A percentile compares a stretch with the other conserved stretches of the same genome.
Conservation (phyloP, 306 rosid species). For the Geum urbanum region DNA sequence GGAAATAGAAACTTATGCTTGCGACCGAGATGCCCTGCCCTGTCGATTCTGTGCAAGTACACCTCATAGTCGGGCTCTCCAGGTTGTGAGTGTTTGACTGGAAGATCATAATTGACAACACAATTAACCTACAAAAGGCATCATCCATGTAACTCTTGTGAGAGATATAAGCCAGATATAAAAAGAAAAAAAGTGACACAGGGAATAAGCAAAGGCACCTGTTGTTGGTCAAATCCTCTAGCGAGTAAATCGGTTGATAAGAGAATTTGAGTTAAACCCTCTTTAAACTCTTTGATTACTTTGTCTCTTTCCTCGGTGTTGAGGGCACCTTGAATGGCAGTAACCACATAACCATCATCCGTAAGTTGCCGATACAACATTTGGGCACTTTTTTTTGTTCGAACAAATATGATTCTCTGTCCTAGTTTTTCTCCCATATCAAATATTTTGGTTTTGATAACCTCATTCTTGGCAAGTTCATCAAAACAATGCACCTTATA, state of each 20-base stretch:
- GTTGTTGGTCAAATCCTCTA: conserved; percentile 68
- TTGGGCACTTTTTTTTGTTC: conserved; percentile 51
- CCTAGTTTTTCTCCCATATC: conserved; percentile 70
- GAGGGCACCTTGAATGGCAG: conserved; percentile 55
- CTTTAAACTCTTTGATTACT: conserved; percentile 62
- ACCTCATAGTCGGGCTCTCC: conserved; percentile 60
- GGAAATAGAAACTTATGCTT: conserved; percentile 43
- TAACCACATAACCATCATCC: conserved; percentile 51
- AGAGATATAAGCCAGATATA: neutral
- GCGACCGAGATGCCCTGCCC: conserved; percentile 70
- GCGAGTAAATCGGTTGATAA: conserved; percentile 60
- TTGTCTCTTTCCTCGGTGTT: conserved; percentile 50
- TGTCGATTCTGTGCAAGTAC: conserved; percentile 61
- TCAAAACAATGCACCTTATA: conserved; percentile 52
- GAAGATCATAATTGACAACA: conserved; percentile 74
- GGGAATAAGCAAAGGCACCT: conserved; percentile 30
- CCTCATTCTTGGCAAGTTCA: conserved; percentile 46
- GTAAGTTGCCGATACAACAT: conserved; percentile 45
- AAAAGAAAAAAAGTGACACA: neutral
- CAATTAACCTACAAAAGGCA: conserved; percentile 43
- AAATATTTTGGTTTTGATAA: conserved; percentile 50
- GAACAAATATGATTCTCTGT: conserved; percentile 62
- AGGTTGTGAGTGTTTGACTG: conserved; percentile 27
- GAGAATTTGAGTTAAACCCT: conserved; percentile 57
- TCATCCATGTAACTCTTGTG: neutral